Evolutionary conservation across 345 rosid species (phyloP).

Genomic region (Stellera chamaejasme): DNA sequence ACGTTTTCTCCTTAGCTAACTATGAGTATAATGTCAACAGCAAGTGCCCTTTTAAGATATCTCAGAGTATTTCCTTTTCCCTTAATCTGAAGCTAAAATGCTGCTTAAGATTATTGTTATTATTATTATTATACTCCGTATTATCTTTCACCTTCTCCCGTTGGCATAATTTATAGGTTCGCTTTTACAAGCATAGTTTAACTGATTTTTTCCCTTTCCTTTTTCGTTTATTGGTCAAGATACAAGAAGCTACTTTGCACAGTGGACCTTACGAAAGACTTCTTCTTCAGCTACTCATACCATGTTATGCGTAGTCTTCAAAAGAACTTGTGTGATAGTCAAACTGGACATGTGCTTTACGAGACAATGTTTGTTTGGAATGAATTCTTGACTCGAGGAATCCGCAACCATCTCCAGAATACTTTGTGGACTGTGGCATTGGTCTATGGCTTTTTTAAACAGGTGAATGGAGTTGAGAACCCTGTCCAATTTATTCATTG

Average conservation of each 20-base stretch:
- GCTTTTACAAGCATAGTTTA: background rate
- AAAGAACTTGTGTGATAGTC: slow-evolving; percentile 58
- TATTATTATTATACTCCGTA: too few species aligned
- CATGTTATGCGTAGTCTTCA: slow-evolving; percentile 93
- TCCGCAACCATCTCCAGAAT: slow-evolving; percentile 80
- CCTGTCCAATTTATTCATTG: background rate
- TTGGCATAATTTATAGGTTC: background rate
- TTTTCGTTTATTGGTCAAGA: slow-evolving; percentile 37
- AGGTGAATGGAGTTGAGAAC: slow-evolving; percentile 38
- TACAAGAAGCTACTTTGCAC: slow-evolving; percentile 91
- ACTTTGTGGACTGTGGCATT: slow-evolving; percentile 95
- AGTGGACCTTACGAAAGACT: slow-evolving; percentile 96
- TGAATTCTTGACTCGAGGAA: slow-evolving; percentile 87
- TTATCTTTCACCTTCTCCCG: background rate
- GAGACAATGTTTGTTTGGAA: slow-evolving; percentile 99
- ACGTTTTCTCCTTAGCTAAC: background rate
- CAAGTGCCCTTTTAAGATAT: background rate
- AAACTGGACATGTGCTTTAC: slow-evolving; percentile 62
- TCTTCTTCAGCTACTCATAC: slow-evolving; percentile 98
- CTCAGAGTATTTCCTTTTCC: background rate
- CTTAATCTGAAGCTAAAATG: background rate
- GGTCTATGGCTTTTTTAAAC: slow-evolving; percentile 95
- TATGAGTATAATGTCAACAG: background rate
- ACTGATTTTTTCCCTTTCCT: slow-evolving; percentile 6
- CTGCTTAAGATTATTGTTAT: too few species aligned